Conservation (phyloP, 2,329 filamentous ascomycete species). For the Stagonosporopsis vannaccii region DNA sequence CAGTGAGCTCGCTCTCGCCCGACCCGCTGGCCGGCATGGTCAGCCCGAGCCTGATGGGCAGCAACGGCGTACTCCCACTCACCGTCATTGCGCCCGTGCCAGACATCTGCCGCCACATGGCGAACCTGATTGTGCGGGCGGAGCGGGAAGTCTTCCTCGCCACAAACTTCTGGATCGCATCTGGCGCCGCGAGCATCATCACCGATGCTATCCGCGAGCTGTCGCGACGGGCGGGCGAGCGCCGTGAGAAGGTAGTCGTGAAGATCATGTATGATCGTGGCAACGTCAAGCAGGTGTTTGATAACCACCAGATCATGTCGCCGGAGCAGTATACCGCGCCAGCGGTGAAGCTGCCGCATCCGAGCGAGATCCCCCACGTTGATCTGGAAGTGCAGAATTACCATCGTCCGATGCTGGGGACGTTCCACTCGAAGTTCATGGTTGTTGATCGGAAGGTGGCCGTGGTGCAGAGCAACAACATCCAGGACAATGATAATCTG, state of each 20-base stretch:
- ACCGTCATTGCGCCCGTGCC: slow-evolving; percentile 73
- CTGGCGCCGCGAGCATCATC: slow-evolving; percentile 71
- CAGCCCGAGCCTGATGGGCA: slow-evolving; percentile 66
- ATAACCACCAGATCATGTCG: slow-evolving; percentile 69
- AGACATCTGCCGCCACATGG: slow-evolving; percentile 75
- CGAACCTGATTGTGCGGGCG: slow-evolving; percentile 76
- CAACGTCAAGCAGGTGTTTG: slow-evolving; percentile 66
- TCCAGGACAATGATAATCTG: slow-evolving; percentile 78
- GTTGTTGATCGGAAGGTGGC: slow-evolving; percentile 76
- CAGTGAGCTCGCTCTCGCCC: slow-evolving; percentile 63
- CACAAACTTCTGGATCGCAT: slow-evolving; percentile 79
- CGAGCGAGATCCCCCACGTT: slow-evolving; percentile 72
- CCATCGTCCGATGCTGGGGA: slow-evolving; percentile 73
- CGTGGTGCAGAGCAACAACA: slow-evolving; percentile 79
- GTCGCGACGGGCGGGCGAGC: slow-evolving; percentile 67
- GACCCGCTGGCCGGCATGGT: slow-evolving; percentile 62
- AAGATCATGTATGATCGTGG: slow-evolving; percentile 81
- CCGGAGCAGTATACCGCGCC: slow-evolving; percentile 64
- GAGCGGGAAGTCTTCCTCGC: slow-evolving; percentile 76
- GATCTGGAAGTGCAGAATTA: slow-evolving; percentile 77
- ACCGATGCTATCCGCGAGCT: slow-evolving; percentile 74
- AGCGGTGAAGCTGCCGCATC: slow-evolving; percentile 65
- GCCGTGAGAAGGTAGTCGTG: slow-evolving; percentile 66
- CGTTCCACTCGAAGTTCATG: slow-evolving; percentile 81
- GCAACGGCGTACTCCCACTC: slow-evolving; percentile 69